These are phyloP conservation scores for Cyclanthera cordifolia DNA, from an alignment of 306 rosid genomes.

Conservation along the genomic window DNA sequence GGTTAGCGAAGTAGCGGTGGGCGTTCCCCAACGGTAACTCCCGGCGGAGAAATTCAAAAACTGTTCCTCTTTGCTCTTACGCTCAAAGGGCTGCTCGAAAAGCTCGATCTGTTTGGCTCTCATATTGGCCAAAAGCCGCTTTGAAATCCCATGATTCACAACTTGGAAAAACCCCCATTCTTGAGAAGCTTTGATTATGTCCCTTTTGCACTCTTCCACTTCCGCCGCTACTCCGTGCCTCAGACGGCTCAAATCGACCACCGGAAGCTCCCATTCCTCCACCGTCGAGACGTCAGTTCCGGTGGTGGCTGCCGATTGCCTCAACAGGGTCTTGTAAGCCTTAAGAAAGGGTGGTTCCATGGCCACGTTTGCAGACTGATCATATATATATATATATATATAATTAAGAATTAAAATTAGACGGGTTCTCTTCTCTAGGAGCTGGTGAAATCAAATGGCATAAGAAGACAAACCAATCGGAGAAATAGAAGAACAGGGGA, in stretches of 20 bases:
- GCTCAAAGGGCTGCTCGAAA: conserved; percentile 52
- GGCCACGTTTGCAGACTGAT: conserved; percentile 34
- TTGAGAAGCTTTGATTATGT: conserved; percentile 61
- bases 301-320: conserved; percentile 12
- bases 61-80: conserved; percentile 39
- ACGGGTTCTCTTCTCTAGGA: not conserved
- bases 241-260: conserved; percentile 51
- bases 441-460: not conserved
- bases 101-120: conserved; percentile 48
- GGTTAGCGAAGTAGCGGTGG: conserved; percentile 46
- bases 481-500: too few relatives aligned
- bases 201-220: conserved; percentile 46
- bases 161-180: conserved; percentile 97
- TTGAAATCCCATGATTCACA: conserved; percentile 72
- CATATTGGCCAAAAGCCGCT: conserved; percentile 34
- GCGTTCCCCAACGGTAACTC: conserved; percentile 86
- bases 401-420: not conserved
- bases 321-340: conserved; percentile 48
- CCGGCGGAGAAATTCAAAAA: conserved; percentile 26
- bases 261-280: conserved; percentile 67
- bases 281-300: conserved; percentile 3
- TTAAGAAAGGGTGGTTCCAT: conserved; percentile 83
- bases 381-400: too few relatives aligned
- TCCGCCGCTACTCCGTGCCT: conserved; percentile 1
- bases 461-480: too few relatives aligned